These are phyloP conservation scores for Dactylorhiza incarnata DNA, from an alignment of 106 monocot genomes.

Conservation along the genomic window DNA sequence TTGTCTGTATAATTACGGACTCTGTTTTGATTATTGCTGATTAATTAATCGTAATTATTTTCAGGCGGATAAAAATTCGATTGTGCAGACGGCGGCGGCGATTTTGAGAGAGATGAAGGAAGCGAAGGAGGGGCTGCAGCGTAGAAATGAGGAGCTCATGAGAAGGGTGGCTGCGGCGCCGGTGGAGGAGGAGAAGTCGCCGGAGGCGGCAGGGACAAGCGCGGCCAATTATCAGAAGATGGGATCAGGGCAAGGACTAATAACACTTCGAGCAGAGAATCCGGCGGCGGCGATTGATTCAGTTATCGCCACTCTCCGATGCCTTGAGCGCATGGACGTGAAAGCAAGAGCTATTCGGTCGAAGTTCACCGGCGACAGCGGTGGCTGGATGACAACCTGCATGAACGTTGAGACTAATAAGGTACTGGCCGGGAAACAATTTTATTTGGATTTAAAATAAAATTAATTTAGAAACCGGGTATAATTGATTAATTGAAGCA, in stretches of 20 bases:
- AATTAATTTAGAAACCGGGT: too few species aligned
- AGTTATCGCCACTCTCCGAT: constrained; percentile 16
- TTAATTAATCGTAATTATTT: neutral
- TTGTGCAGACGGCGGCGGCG: constrained; percentile 26
- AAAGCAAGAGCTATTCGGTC: constrained; percentile 9
- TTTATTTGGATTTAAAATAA: neutral
- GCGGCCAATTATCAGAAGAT: neutral
- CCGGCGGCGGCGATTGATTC: constrained; percentile 12
- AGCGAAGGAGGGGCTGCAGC: constrained; percentile 25
- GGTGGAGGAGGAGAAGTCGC: neutral
- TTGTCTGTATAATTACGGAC: too few species aligned
- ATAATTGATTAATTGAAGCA: too few species aligned
- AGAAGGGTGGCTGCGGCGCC: neutral
- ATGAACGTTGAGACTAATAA: constrained; percentile 2
- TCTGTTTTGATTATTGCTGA: neutral
- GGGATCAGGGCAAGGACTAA: neutral
- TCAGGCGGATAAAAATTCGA: constrained; percentile 53
- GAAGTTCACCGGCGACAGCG: neutral
- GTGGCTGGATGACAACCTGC: neutral
- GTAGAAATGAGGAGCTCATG: constrained; percentile 16
- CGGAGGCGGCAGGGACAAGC: neutral
- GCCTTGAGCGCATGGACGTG: constrained; percentile 18
- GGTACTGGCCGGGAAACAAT: neutral
- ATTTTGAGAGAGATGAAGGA: constrained; percentile 31
- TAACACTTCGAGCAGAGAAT: constrained; percentile 8